These are phyloP conservation scores for Balakata baccata DNA, from an alignment of 345 rosid genomes.

Conservation along the genomic window DNA sequence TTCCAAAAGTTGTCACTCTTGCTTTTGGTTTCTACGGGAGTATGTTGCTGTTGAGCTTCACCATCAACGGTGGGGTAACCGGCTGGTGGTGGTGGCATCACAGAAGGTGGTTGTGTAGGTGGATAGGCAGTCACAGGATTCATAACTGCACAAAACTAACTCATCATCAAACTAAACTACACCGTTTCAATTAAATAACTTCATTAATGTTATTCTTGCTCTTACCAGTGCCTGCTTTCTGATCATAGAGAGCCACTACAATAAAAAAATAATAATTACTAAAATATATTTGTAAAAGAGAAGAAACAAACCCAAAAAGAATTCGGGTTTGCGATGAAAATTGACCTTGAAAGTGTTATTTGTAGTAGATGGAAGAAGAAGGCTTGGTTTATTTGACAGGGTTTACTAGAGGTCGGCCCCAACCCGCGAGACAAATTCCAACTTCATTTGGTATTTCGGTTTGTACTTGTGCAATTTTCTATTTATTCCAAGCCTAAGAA, in stretches of 20 bases:
- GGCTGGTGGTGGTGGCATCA: conserved; percentile 9
- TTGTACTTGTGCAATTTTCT: background rate
- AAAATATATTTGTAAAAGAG: background rate
- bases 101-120: background rate
- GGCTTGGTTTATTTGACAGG: background rate
- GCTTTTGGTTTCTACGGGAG: background rate
- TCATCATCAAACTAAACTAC: too few relatives aligned
- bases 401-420: background rate
- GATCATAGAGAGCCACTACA: too few relatives aligned
- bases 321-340: too few relatives aligned
- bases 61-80: conserved; percentile 11
- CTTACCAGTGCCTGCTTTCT: background rate
- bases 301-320: too few relatives aligned
- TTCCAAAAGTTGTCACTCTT: conserved; percentile 24
- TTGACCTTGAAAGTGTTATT: background rate
- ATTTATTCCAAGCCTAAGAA: background rate
- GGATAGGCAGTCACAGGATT: conserved; percentile 7
- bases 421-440: background rate
- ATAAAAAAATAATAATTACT: background rate
- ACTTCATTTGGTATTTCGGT: background rate
- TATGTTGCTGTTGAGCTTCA: background rate
- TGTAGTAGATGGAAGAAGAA: background rate
- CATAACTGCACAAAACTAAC: too few relatives aligned
- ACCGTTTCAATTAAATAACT: background rate
- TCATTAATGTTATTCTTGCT: background rate